Evolutionary conservation across 2,329 filamentous ascomycete species (phyloP).

Genomic region (Teratosphaeria viscida): DNA sequence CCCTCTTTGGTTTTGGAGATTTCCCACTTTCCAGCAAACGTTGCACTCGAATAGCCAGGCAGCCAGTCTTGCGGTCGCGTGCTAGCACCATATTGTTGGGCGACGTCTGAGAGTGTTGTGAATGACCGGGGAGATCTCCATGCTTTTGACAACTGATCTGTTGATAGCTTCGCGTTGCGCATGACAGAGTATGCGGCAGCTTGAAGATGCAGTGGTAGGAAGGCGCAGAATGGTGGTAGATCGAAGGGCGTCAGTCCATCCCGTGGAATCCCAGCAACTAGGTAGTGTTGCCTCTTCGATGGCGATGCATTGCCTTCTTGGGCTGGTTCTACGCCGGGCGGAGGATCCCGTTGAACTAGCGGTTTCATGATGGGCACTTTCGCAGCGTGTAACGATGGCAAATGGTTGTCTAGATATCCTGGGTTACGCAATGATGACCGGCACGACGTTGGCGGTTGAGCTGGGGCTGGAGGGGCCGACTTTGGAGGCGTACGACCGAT

Average conservation of each 20-base stretch:
- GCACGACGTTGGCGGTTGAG: background rate
- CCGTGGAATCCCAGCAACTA: constrained; percentile 2
- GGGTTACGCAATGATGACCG: background rate
- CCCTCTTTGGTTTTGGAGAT: constrained; percentile 4
- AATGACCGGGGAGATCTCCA: constrained; percentile 6
- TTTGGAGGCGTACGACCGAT: background rate
- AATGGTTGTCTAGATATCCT: background rate
- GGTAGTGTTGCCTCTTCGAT: background rate
- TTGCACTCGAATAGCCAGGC: constrained; percentile 4
- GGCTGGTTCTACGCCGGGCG: background rate
- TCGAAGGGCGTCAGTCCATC: constrained; percentile 8
- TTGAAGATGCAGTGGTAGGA: constrained; percentile 9
- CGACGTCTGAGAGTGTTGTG: constrained; percentile 6
- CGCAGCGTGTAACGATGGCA: background rate
- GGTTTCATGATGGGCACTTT: background rate
- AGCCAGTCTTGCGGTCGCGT: constrained; percentile 6
- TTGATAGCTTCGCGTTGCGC: constrained; percentile 6
- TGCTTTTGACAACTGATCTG: constrained; percentile 3
- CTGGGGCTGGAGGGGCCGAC: background rate
- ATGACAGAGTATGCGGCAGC: constrained; percentile 15
- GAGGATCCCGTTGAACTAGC: background rate
- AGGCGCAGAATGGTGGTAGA: constrained; percentile 6
- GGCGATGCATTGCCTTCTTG: background rate
- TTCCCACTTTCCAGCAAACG: background rate
- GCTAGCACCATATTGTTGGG: background rate